Base-by-base conservation (phyloP, 805 yeast species). In the Candida bentonensis region DNA sequence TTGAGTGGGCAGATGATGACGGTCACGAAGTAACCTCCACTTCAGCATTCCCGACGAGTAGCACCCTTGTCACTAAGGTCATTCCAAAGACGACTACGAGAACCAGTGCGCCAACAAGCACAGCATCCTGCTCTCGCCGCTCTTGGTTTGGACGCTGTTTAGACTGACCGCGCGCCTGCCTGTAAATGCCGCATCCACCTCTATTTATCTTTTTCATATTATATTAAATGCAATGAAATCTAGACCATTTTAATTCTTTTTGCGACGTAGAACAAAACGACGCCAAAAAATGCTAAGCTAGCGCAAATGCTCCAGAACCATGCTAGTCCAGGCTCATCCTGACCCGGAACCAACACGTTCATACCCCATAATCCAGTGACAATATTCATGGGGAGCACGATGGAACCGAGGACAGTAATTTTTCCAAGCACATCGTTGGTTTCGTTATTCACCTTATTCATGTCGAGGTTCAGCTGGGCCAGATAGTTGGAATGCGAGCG, bases 301-400 rank as follows among this genome's bases (percentile, higher is more conserved):
- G 46, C 44, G 7, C 53, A 45, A 40, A 65, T 64, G 7, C 62
- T 51, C 52, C 72, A 75, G 57, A 83, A 82, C 92, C 92, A 82
- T 2, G 59, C 53, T 49, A 82, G 60, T 4, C 76, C 71, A n/a
- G 70, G 73, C 4, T 64, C 62, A 22, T 69, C 73, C 59, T 89
- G 97, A 0, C 98, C 98, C 0, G 98, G 98, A 27, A 92, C 98
- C 9, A 85, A 55, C 51, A 92, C 94, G 65, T 92, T 92, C 98
- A 92, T 92, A 46, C 98, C 98, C 97, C 97, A 92, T 41, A 92
- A 65, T 20, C 98, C 98, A 0, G 98, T 92, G 21, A 92, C 81
- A 45, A 92, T 85, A 58, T 92, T 92, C 74, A 92, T 76, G 2
- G 98, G 98, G 47, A 92, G 67, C 20, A 92, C 96, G 45, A 92